Evolutionary conservation across 805 yeast species (phyloP).

Genomic region (Monosporozyma servazzii): DNA sequence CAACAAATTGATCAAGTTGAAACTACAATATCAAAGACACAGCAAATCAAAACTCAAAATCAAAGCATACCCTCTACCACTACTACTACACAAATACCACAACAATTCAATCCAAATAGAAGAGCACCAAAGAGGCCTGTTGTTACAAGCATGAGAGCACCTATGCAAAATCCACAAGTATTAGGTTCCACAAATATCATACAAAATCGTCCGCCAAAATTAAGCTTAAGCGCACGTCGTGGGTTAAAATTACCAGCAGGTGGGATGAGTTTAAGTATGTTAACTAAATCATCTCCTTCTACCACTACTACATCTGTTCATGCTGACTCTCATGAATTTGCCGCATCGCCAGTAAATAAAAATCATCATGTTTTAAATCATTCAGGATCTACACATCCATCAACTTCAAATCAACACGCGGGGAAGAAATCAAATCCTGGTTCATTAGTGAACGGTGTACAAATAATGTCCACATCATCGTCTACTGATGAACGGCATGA

Average conservation of each 20-base stretch:
- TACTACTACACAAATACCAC: neutral
- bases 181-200: neutral
- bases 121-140: conserved; percentile 23
- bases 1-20: neutral
- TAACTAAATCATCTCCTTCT: conserved; percentile 10
- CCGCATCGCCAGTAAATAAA: conserved; percentile 20
- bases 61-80: neutral
- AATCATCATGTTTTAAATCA: conserved; percentile 3
- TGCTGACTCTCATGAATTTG: conserved; percentile 23
- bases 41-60: neutral
- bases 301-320: conserved; percentile 7
- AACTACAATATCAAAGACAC: neutral
- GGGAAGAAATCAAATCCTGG: conserved; percentile 27
- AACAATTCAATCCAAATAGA: conserved; percentile 20
- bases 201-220: conserved; percentile 40
- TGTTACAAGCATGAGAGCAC: neutral
- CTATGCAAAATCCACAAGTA: neutral
- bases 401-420: conserved; percentile 1
- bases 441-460: conserved; percentile 22
- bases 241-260: conserved; percentile 57
- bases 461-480: conserved; percentile 29
- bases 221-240: conserved; percentile 75
- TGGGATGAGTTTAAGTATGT: conserved; percentile 26
- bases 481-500: conserved; percentile 20
- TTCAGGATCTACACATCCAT: conserved; percentile 1